A percentile compares a stretch with the other conserved stretches of the same genome.
Evolutionary conservation across 1,284 basidiomycete genomes (phyloP).

Genomic region (Irpex sp.): DNA sequence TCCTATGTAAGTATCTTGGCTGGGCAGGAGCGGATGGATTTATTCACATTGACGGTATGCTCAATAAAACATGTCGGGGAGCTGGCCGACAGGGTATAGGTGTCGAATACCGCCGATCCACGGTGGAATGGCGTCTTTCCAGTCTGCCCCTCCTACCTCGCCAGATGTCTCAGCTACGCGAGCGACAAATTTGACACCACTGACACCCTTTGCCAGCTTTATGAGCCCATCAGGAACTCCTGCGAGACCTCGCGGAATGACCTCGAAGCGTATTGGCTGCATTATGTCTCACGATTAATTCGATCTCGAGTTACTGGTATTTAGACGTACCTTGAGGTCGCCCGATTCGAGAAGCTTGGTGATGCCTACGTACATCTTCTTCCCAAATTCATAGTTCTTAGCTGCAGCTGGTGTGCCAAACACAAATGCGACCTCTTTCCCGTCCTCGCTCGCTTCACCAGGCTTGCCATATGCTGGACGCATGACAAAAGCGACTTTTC

Average conservation of each 20-base stretch:
- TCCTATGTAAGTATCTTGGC: too few species aligned
- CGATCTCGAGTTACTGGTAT: background rate
- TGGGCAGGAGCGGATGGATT: too few species aligned
- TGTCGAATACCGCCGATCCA: background rate
- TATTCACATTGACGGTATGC: too few species aligned
- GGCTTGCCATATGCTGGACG: background rate
- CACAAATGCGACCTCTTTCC: conserved; percentile 9
- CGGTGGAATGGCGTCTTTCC: background rate
- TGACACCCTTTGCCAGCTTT: conserved; percentile 22
- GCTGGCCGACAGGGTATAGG: background rate
- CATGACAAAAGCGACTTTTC: background rate
- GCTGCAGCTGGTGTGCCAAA: conserved; percentile 7
- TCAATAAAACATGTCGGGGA: background rate
- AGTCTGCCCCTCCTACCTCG: background rate
- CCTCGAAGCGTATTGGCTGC: conserved; percentile 19
- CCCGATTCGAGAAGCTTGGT: conserved; percentile 12
- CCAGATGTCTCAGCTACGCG: conserved; percentile 25
- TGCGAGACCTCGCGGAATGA: conserved; percentile 25
- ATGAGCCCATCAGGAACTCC: conserved; percentile 26
- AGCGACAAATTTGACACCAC: conserved; percentile 26
- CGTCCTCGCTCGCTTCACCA: background rate
- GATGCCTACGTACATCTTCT: conserved; percentile 10
- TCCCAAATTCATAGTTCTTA: conserved; percentile 7
- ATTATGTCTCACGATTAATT: background rate
- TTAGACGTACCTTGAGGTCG: conserved; percentile 11